Conservation (phyloP, 306 rosid species). For the Pterocarpus santalinus region DNA sequence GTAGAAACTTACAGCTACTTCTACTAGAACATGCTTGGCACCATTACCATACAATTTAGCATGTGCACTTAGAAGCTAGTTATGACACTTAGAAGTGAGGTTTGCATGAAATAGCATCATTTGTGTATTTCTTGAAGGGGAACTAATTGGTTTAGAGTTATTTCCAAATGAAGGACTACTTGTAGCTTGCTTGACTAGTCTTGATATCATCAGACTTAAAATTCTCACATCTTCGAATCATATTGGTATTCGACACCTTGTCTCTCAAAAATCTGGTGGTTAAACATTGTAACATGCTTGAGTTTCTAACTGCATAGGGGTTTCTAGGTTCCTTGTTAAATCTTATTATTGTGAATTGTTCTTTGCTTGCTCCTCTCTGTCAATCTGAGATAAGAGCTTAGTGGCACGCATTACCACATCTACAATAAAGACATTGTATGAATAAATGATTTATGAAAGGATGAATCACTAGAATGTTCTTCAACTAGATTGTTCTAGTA, state of each 20-base stretch:
- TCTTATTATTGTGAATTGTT: background rate
- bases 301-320: background rate
- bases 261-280: background rate
- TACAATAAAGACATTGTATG: background rate
- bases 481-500: too few species aligned
- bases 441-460: background rate
- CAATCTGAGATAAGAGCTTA: background rate
- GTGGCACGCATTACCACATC: background rate
- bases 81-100: conserved; percentile 1
- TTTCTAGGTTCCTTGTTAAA: background rate
- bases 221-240: background rate
- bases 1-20: background rate
- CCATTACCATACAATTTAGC: background rate
- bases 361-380: background rate
- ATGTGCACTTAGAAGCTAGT: background rate
- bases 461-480: too few species aligned
- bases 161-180: conserved; percentile 23
- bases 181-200: background rate
- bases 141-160: background rate
- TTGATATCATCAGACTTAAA: background rate
- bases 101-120: conserved; percentile 8
- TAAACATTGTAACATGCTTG: background rate
- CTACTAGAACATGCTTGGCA: background rate
- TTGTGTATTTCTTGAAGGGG: background rate
- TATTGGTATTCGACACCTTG: background rate